phyloP scores from a whole-genome alignment of 2,329 filamentous ascomycete species.

The Aspergillus cejpii region DNA sequence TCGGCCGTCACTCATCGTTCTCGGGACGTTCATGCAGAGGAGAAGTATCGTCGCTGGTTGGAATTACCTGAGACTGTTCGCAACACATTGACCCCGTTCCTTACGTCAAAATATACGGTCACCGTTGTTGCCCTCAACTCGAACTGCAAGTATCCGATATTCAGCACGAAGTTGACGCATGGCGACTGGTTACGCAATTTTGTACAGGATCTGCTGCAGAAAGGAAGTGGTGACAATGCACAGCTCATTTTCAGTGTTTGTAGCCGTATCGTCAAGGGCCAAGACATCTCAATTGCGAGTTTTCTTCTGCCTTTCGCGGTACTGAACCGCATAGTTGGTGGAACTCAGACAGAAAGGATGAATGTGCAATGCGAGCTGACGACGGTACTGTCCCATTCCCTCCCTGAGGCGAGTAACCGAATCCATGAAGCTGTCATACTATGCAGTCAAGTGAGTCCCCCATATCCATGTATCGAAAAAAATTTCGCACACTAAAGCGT shows the following conservation, averaged over 20 bases:
- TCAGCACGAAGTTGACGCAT: constrained; percentile 61
- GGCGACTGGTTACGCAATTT: constrained; percentile 74
- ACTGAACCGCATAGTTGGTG: constrained; percentile 72
- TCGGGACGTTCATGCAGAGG: constrained; percentile 50
- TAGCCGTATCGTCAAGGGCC: constrained; percentile 72
- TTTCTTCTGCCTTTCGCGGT: constrained; percentile 86
- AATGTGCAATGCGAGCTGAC: constrained; percentile 68
- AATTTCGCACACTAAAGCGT: not conserved
- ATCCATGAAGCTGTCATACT: constrained; percentile 70
- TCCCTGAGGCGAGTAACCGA: constrained; percentile 48
- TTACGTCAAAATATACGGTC: constrained; percentile 75
- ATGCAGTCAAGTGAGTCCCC: constrained; percentile 68
- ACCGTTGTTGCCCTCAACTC: constrained; percentile 52
- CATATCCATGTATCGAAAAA: not conserved
- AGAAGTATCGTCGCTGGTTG: constrained; percentile 67
- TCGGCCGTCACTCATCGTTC: constrained; percentile 48
- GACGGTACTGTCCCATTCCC: constrained; percentile 61
- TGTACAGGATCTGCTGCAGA: constrained; percentile 73
- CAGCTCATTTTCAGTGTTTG: constrained; percentile 73
- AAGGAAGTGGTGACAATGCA: constrained; percentile 66
- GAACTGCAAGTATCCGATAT: constrained; percentile 68
- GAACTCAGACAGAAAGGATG: constrained; percentile 56
- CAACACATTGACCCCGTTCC: constrained; percentile 79
- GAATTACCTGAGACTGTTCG: constrained; percentile 68
- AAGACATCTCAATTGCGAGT: constrained; percentile 76